Base-by-base conservation (phyloP, 2,329 filamentous ascomycete genomes). In the Cladosporium sphaerospermum region DNA sequence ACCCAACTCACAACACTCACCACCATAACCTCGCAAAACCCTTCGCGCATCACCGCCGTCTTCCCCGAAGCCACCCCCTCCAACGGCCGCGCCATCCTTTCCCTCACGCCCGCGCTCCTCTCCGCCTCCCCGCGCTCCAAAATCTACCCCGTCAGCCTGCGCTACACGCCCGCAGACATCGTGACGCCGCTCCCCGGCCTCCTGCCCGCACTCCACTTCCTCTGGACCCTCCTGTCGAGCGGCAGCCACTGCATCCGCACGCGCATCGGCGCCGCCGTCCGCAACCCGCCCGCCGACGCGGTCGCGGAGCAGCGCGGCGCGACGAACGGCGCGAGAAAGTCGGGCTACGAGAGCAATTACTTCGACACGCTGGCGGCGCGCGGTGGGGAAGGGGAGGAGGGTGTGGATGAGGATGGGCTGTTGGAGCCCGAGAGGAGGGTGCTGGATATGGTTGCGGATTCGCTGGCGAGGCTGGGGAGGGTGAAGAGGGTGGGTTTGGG, bases 11-110 rank as follows among this genome's bases (percentile, higher is more conserved):
- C 68, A 31, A 60, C 64, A 4, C 66, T 77, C 19, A 60, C 65
- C 13, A 61, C 67, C 4, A 77, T 97, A 4, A 67, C 90, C 9
- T 71, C 76, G 32, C 75, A 79, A 54, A 81, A 95, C 66, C 89
- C 89, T 0, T 78, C 81, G 54, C 83, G 89, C 43, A 81, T 89
- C 55, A 81, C 97, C 57, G 89, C 85, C 57, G 83, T 96, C 1
- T 96, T 97, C 68, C 92, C 93, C 10, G 93, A 99, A 73, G 92
- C 87, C 71, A 93, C 87, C 4, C 95, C 93, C 1, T 96, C 89
- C 42, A 99, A 99, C 66, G 92, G 92, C 57, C 85, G 88, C 61
- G 93, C 86, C 4, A 91, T 97, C 57, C 73, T 99, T 10, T 88
- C 89, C 1, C 82, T 96, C 52, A 89, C 86, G 56, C 89, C 87